Evolutionary conservation across 164 flowering plant genomes (phyloP).

Genomic region (Litsea cubeba): DNA sequence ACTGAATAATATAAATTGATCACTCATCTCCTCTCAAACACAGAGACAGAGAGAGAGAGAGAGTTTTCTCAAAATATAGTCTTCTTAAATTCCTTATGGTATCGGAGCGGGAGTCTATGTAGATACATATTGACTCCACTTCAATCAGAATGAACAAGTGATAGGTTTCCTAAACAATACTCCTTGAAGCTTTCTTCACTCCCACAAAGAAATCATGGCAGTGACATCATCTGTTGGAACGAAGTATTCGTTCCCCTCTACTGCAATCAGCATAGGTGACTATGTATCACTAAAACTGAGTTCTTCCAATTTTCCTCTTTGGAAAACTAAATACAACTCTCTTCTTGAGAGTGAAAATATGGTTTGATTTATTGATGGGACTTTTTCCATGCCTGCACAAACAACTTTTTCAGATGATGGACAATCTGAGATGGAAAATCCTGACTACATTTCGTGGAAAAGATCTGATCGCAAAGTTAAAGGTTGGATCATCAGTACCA

Average conservation of each 20-base stretch:
- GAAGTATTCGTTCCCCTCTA: background rate
- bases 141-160: no score
- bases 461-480: background rate
- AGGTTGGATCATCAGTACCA: no score
- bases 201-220: background rate
- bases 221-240: background rate
- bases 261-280: background rate
- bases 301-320: background rate
- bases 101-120: no score
- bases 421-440: background rate
- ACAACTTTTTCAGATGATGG: background rate
- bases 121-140: no score
- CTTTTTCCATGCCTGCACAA: background rate
- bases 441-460: background rate
- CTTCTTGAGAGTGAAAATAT: slow-evolving; percentile 1
- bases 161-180: no score
- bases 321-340: background rate
- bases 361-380: background rate
- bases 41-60: no score
- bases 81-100: no score
- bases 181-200: background rate
- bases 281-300: background rate
- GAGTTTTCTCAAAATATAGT: no score
- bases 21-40: no score
- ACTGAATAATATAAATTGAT: no score